Evolutionary conservation across 1,284 basidiomycete species (phyloP).

Genomic region (Cryptococcus sp.): DNA sequence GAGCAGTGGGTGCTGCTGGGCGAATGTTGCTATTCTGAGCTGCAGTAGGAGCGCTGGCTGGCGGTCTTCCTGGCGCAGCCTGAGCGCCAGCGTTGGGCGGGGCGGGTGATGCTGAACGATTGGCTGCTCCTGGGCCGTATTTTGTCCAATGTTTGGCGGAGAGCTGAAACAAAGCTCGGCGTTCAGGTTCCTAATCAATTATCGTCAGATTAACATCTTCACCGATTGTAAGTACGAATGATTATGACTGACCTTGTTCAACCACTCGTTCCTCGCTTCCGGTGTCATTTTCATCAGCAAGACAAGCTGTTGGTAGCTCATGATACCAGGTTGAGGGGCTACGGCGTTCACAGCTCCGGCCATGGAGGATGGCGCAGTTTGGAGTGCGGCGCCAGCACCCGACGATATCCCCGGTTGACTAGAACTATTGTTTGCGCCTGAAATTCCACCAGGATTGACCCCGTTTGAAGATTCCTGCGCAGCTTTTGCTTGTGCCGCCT

Average conservation of each 20-base stretch:
- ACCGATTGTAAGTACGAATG: not conserved
- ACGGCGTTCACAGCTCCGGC: not conserved
- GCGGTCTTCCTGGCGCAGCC: too few relatives aligned
- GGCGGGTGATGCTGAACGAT: too few relatives aligned
- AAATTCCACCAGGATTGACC: not conserved
- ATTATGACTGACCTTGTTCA: conserved; percentile 7
- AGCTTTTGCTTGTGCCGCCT: too few relatives aligned
- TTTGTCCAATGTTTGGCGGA: conserved; percentile 18
- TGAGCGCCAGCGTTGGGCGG: too few relatives aligned
- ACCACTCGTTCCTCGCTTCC: conserved; percentile 10
- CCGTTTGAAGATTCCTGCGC: not conserved
- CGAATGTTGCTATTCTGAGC: too few relatives aligned
- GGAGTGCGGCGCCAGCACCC: not conserved
- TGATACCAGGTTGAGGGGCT: conserved; percentile 5
- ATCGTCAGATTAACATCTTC: not conserved
- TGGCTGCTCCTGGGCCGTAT: too few relatives aligned
- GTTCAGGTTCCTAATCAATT: conserved; percentile 10
- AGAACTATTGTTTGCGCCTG: not conserved
- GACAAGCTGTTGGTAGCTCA: conserved; percentile 8
- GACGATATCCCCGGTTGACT: too few relatives aligned
- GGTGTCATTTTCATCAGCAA: conserved; percentile 6
- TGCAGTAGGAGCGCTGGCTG: too few relatives aligned
- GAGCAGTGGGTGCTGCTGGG: not conserved
- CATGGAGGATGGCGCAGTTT: not conserved
- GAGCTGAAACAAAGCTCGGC: conserved; percentile 6